Percentiles rank a stretch among this genome's conserved stretches.
Evolutionary conservation across 805 yeast species (phyloP).

Genomic region (Henningerozyma blattae): DNA sequence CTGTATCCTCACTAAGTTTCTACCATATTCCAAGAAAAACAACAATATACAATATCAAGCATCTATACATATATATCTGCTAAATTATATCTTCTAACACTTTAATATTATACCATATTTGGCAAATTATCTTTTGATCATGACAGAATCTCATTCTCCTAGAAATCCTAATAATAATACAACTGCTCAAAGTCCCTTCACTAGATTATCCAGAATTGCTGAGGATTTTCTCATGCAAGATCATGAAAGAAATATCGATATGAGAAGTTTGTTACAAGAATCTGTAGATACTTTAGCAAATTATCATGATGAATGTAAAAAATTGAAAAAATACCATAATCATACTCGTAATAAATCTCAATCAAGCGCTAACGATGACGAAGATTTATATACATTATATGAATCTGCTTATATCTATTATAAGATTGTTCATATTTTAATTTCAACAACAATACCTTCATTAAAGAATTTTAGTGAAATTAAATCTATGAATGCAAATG

Average conservation of each 20-base stretch:
- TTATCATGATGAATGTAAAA: conserved; percentile 20
- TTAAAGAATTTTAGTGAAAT: conserved; percentile 13
- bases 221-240: conserved; percentile 11
- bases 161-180: too few species aligned
- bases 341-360: neutral
- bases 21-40: too few species aligned
- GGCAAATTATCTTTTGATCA: too few species aligned
- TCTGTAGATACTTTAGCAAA: conserved; percentile 23
- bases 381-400: conserved; percentile 10
- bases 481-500: conserved; percentile 8
- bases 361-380: neutral
- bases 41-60: too few species aligned
- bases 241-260: conserved; percentile 7
- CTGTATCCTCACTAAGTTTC: too few species aligned
- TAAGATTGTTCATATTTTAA: conserved; percentile 21
- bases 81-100: too few species aligned
- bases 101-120: too few species aligned
- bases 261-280: conserved; percentile 16
- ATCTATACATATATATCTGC: too few species aligned
- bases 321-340: conserved; percentile 8
- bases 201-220: conserved; percentile 8
- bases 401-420: conserved; percentile 26
- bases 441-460: conserved; percentile 19
- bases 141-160: neutral
- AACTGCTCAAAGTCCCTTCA: conserved; percentile 1